Evolutionary conservation across 139 green algal genomes (phyloP).

Genomic region (Chlorella sp.): DNA sequence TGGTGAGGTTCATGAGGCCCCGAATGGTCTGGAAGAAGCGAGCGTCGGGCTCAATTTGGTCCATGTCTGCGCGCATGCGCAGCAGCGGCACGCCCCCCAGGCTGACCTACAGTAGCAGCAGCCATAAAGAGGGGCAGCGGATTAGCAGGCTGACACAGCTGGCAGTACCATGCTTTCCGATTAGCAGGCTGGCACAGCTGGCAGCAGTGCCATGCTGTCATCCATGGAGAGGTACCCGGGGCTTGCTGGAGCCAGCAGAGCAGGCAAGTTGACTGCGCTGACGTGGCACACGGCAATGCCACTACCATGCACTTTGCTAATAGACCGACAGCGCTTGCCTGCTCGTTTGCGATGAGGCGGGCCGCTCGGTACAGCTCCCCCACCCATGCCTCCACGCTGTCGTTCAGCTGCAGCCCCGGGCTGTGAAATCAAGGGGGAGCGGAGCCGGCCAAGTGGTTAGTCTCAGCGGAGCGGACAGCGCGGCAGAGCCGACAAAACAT

Average conservation of each 20-base stretch:
- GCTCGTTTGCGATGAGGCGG: conserved; percentile 5
- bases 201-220: too few species aligned
- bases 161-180: too few species aligned
- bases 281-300: neutral
- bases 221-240: too few species aligned
- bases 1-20: conserved; percentile 58
- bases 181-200: too few species aligned
- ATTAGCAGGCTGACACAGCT: neutral
- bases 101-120: neutral
- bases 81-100: conserved; percentile 37
- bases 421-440: neutral
- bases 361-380: conserved; percentile 38
- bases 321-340: neutral
- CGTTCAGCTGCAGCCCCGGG: conserved; percentile 36
- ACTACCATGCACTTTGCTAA: too few species aligned
- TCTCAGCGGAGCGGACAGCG: too few species aligned
- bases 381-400: conserved; percentile 50
- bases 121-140: neutral
- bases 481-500: too few species aligned
- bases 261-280: too few species aligned
- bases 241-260: neutral
- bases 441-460: neutral
- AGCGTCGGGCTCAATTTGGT: neutral
- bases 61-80: neutral
- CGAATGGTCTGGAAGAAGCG: conserved; percentile 46